Evolutionary conservation across 495 filamentous ascomycete species (phyloP), one percentile per base, ranked within the genome.

Genomic region (Aspergillus carlsbadensis): DNA sequence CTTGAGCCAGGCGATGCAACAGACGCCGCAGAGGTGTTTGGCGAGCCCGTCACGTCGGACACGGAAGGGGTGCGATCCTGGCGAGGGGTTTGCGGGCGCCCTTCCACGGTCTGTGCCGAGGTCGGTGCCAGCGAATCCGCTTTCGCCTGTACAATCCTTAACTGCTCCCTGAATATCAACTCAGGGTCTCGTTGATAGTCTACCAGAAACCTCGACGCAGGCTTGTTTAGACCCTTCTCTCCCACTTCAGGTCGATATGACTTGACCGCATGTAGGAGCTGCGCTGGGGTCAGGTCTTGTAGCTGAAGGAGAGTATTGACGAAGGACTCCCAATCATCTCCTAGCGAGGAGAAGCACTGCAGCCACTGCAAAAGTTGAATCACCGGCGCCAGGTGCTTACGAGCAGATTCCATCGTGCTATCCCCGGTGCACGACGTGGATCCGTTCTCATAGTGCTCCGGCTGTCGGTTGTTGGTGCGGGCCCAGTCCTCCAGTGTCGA

Each of bases 311-410:
- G 69, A 0, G 94, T 99, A 1, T 90, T 89, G 29, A 92, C 85
- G 10, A 97, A 80, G 1, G 90, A 90, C 59, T 95, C 88, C 31
- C 92, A 78, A 62, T 97, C 92, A 60, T 98, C 94, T n/a, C 88
- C 91, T 5, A 99, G 77, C 7, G 91, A 96, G 3, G 94, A 97
- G 70, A 97, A 96, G 68, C 91, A 96, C 67, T 99, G 94, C 33
- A 99, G 76, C 94, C 94, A 99, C 68, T 99, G 94, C 7, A 99
- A 79, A 1, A 99, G 80, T 68, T 99, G 95, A 35, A 98, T 93
- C 26, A 96, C 82, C 7, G 95, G 94, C 1, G 87, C 87, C 10
- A 99, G 78, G 67, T 99, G 93, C 51, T 84, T 81, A 24, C 90
- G 81, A 35, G 92, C 86, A 20, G 91, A 79, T 10, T 97, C 92